phyloP scores from a whole-genome alignment of 176 grass and related monocot species.

The Musa schizocarpa region DNA sequence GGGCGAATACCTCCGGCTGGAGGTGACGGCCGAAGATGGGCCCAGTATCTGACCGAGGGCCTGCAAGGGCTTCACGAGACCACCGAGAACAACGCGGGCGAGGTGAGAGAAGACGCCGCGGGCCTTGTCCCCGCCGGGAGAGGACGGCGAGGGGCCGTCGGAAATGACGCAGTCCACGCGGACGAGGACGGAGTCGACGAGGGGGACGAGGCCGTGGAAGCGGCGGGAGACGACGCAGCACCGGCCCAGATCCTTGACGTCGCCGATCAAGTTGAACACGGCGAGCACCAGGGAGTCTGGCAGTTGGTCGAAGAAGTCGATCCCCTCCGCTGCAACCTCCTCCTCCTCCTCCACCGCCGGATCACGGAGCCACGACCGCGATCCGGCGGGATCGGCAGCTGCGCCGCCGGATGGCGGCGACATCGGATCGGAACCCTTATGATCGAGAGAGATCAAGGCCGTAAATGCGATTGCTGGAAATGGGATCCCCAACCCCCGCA shows the following conservation, averaged over 20 bases:
- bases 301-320: background rate
- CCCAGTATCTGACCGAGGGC: conserved; percentile 61
- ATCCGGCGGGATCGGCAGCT: no score
- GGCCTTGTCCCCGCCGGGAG: conserved; percentile 26
- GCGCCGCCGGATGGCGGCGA: no score
- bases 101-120: conserved; percentile 53
- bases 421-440: no score
- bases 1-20: conserved; percentile 14
- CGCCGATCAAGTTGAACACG: conserved; percentile 71
- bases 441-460: no score
- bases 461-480: no score
- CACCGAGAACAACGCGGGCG: conserved; percentile 48
- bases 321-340: background rate
- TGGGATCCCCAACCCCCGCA: no score
- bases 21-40: conserved; percentile 27
- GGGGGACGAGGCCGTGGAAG: conserved; percentile 51
- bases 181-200: conserved; percentile 72
- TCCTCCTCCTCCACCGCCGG: background rate
- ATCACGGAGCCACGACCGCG: background rate
- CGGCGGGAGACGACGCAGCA: conserved; percentile 68
- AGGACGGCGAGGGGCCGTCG: conserved; percentile 36
- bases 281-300: background rate
- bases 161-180: conserved; percentile 88
- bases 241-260: conserved; percentile 89
- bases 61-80: conserved; percentile 64